phyloP scores from a whole-genome alignment of 352 stramenopile species.

The Phytophthora pinifolia region DNA sequence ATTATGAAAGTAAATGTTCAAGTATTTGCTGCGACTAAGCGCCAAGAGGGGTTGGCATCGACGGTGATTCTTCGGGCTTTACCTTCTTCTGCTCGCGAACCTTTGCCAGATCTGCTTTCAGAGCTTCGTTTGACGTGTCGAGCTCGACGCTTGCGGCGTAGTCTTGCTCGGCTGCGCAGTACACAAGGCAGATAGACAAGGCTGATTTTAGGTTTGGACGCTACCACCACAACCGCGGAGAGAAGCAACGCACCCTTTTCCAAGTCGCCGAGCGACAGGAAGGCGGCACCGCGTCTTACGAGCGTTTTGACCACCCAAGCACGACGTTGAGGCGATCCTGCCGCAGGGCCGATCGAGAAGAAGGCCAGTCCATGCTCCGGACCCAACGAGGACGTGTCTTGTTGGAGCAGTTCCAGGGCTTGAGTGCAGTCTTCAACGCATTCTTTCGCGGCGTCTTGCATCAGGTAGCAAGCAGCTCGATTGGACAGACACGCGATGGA shows the following conservation, averaged over 20 bases:
- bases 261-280: slow-evolving; percentile 36
- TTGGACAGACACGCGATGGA: slow-evolving; percentile 80
- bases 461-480: slow-evolving; percentile 64
- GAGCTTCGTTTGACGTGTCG: slow-evolving; percentile 52
- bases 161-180: slow-evolving; percentile 46
- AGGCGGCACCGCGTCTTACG: slow-evolving; percentile 60
- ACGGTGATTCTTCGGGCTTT: not conserved
- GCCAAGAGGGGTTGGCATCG: slow-evolving; percentile 10
- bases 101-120: slow-evolving; percentile 47
- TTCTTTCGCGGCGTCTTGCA: slow-evolving; percentile 41
- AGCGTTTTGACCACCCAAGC: slow-evolving; percentile 80
- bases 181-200: not conserved
- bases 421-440: slow-evolving; percentile 65
- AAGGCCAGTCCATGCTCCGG: slow-evolving; percentile 42
- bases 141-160: slow-evolving; percentile 60
- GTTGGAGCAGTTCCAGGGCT: slow-evolving; percentile 61
- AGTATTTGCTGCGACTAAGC: slow-evolving; percentile 4
- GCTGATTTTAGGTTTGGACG: not conserved
- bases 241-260: slow-evolving; percentile 34
- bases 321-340: slow-evolving; percentile 57
- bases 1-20: not conserved
- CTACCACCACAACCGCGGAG: not conserved
- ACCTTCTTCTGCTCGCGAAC: slow-evolving; percentile 27
- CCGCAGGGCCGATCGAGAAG: slow-evolving; percentile 51
- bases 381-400: slow-evolving; percentile 10